phyloP scores from a whole-genome alignment of 108 stramenopile species.

The Poteriospumella lacustris region DNA sequence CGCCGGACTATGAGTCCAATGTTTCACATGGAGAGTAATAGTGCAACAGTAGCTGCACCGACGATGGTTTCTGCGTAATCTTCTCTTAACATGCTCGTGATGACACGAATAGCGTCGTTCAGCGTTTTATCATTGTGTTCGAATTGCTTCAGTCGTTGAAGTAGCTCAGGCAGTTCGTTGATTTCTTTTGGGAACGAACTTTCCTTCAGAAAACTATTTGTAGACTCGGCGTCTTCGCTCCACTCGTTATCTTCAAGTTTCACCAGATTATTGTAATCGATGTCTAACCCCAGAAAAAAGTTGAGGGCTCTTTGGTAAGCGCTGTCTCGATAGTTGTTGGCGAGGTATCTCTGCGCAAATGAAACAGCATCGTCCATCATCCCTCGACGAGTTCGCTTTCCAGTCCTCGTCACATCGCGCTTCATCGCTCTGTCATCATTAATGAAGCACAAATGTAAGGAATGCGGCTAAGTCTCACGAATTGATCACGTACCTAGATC shows the following conservation, averaged over 20 bases:
- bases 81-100: no score
- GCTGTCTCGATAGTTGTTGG: neutral
- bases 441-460: neutral
- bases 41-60: no score
- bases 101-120: no score
- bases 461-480: neutral
- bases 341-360: neutral
- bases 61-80: no score
- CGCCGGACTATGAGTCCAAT: no score
- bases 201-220: no score
- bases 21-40: no score
- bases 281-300: neutral
- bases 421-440: constrained; percentile 8
- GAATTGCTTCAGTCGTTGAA: no score
- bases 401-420: constrained; percentile 20
- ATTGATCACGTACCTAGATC: neutral
- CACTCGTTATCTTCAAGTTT: neutral
- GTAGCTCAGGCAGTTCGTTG: no score
- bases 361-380: constrained; percentile 2
- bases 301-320: neutral
- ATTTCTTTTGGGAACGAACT: no score
- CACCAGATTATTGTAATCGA: neutral
- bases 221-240: no score
- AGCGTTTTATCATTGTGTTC: no score
- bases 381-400: constrained; percentile 1